Evolutionary conservation across 768 basidiomycete genomes (phyloP).

Genomic region (Tubosaeta sp.): DNA sequence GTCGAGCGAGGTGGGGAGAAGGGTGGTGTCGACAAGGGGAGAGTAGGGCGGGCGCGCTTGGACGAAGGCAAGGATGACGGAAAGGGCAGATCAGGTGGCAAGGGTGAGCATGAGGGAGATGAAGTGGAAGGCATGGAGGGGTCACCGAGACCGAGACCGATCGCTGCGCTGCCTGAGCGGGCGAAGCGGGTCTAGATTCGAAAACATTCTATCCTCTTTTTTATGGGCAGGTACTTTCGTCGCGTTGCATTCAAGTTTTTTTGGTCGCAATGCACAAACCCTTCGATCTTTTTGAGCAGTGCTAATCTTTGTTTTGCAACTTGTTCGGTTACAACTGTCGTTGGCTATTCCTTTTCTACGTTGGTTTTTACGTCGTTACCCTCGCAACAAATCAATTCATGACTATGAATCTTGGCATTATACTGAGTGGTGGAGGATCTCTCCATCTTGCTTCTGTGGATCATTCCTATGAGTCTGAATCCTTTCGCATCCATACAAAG

Average conservation of each 20-base stretch:
- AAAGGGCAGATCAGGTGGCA: too few species aligned
- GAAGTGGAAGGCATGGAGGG: constrained; percentile 15
- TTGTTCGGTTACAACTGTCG: not conserved
- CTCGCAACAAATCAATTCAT: not conserved
- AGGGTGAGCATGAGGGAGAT: not conserved
- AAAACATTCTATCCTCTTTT: not conserved
- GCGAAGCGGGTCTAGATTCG: constrained; percentile 20
- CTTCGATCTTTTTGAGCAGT: not conserved
- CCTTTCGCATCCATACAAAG: not conserved
- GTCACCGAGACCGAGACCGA: constrained; percentile 22
- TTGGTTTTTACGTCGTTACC: not conserved
- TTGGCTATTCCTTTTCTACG: not conserved
- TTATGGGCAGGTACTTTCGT: constrained; percentile 2
- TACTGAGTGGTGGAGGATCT: too few species aligned
- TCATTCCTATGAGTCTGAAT: not conserved
- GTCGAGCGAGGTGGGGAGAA: constrained; percentile 30
- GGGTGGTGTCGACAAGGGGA: constrained; percentile 5
- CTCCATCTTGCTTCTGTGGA: not conserved
- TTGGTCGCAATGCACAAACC: not conserved
- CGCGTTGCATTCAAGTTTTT: not conserved
- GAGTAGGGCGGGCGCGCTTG: not conserved
- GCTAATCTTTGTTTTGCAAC: not conserved
- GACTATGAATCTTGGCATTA: too few species aligned
- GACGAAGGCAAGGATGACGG: not conserved
- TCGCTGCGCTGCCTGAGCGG: constrained; percentile 30